These are phyloP conservation scores for Talaromyces sp. DNA, from an alignment of 2,329 filamentous ascomycete species.

Conservation along the genomic window DNA sequence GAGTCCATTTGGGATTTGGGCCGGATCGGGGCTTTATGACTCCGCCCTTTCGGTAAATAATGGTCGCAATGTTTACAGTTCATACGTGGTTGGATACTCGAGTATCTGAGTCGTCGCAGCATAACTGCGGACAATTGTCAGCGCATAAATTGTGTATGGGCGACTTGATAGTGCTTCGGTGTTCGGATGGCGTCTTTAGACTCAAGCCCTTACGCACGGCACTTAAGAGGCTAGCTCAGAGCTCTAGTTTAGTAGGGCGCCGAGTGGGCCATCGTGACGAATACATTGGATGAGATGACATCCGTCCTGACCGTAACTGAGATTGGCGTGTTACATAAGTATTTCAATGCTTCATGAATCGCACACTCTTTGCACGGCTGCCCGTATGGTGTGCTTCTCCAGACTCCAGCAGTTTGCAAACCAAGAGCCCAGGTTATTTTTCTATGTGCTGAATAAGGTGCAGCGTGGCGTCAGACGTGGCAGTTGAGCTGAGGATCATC, in stretches of 20 bases:
- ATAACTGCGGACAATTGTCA: background rate
- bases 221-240: background rate
- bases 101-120: background rate
- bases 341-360: background rate
- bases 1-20: background rate
- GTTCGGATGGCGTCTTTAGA: constrained; percentile 5
- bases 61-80: background rate
- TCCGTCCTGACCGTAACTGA: background rate
- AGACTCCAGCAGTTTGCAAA: background rate
- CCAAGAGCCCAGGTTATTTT: background rate
- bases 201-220: constrained; percentile 6
- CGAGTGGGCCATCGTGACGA: constrained; percentile 5
- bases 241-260: background rate
- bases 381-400: background rate
- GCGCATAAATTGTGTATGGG: background rate
- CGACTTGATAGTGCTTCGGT: background rate
- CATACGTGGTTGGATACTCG: background rate
- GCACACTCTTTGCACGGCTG: background rate
- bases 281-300: constrained; percentile 6
- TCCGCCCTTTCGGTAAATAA: background rate
- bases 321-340: background rate
- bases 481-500: background rate
- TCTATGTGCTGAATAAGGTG: background rate
- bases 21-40: background rate
- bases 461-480: constrained; percentile 7